Percentiles rank a stretch among this genome's conserved stretches.
phyloP scores from a whole-genome alignment of 2,329 filamentous ascomycete species.

The Balansia obtecta region DNA sequence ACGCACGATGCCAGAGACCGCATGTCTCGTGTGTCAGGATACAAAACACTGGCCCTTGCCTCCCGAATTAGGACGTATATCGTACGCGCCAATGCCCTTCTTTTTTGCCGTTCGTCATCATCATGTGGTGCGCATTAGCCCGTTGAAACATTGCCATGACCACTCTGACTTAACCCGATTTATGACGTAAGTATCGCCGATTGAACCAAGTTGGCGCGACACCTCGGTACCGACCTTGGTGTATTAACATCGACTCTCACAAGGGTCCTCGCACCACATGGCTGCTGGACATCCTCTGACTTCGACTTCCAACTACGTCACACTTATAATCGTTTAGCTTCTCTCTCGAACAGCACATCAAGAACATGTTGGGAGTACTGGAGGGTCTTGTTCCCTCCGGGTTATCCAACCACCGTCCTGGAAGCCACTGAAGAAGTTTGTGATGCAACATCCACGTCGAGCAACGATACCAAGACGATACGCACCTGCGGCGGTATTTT shows the following conservation, averaged over 20 bases:
- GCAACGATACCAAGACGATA: too few relatives aligned
- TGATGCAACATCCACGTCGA: too few relatives aligned
- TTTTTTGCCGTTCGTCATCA: background rate
- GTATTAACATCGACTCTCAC: background rate
- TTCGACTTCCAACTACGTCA: background rate
- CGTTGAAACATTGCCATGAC: background rate
- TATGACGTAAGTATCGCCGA: background rate
- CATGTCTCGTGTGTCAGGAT: too few relatives aligned
- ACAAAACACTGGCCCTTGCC: background rate
- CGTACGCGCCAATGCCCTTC: background rate
- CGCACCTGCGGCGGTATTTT: too few relatives aligned
- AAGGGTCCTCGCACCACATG: background rate
- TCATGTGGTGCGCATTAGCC: background rate
- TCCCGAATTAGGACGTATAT: too few relatives aligned
- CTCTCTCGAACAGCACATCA: background rate
- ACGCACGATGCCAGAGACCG: too few relatives aligned
- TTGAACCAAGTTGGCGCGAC: background rate
- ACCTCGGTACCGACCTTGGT: background rate
- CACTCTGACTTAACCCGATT: background rate
- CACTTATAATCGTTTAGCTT: background rate
- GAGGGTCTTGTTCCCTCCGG: background rate
- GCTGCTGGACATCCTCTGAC: background rate
- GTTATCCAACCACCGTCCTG: background rate
- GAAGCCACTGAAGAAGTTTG: too few relatives aligned
- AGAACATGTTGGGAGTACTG: background rate